phyloP scores from a whole-genome alignment of 345 rosid genomes.

The Salix suchowensis region DNA sequence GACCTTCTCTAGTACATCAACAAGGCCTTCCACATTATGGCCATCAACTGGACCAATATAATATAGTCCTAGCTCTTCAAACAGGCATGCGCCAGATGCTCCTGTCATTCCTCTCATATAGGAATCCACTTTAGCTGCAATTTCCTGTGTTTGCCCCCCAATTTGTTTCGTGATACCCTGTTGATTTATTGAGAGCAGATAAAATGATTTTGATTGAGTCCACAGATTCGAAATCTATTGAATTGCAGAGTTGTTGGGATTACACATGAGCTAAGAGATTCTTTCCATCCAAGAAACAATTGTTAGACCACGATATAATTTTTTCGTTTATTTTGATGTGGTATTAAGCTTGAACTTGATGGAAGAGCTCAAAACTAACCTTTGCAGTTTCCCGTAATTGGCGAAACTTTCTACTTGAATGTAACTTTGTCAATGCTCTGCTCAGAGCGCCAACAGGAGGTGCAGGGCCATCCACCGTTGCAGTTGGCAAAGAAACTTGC shows the following conservation, averaged over 20 bases:
- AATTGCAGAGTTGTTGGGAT: too few species aligned
- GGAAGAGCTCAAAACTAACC: conserved; percentile 12
- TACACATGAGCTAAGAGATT: too few species aligned
- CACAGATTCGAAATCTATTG: too few species aligned
- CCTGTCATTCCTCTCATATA: conserved; percentile 21
- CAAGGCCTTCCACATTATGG: conserved; percentile 41
- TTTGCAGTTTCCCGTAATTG: conserved; percentile 36
- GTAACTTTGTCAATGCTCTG: conserved; percentile 31
- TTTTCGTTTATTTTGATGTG: too few species aligned
- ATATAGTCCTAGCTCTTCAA: conserved; percentile 48
- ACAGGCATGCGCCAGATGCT: conserved; percentile 24
- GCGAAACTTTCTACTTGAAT: conserved; percentile 26
- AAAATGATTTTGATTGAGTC: too few species aligned
- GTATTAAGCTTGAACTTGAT: too few species aligned
- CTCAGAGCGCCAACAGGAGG: conserved; percentile 49
- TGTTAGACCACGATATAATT: too few species aligned
- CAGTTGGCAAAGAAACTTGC: conserved; percentile 52
- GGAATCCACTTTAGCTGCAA: conserved; percentile 30
- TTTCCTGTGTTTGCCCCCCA: conserved; percentile 30
- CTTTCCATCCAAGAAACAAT: too few species aligned
- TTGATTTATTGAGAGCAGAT: too few species aligned
- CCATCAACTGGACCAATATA: conserved; percentile 53
- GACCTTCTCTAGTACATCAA: conserved; percentile 28
- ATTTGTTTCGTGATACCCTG: conserved; percentile 37
- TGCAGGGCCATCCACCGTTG: conserved; percentile 48